phyloP scores from a whole-genome alignment of 2,329 filamentous ascomycete species.

The Talaromyces islandicus region DNA sequence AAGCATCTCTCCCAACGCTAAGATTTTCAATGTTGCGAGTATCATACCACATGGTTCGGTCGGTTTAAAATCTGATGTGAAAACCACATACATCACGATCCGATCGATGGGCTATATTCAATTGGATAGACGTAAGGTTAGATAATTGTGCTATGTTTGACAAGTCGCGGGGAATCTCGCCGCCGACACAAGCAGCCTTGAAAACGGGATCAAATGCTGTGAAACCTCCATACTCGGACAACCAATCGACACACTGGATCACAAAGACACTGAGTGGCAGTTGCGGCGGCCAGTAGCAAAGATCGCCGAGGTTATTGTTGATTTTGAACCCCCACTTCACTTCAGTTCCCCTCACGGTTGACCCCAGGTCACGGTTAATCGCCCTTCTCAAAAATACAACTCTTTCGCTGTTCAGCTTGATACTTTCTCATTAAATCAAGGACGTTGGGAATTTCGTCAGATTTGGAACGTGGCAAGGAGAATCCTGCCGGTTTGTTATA shows the following conservation, averaged over 20 bases:
- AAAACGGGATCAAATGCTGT: neutral
- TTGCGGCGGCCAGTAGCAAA: neutral
- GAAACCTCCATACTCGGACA: neutral
- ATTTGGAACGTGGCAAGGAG: neutral
- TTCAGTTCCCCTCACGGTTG: neutral
- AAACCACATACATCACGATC: neutral
- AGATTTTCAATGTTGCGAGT: neutral
- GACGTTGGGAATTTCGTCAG: neutral
- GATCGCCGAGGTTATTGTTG: neutral
- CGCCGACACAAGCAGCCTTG: neutral
- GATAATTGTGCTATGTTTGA: neutral
- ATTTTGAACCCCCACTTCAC: neutral
- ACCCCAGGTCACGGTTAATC: neutral
- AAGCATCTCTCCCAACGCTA: slow-evolving; percentile 62
- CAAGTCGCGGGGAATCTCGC: neutral
- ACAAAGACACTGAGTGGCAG: neutral
- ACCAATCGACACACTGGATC: neutral
- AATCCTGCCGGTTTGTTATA: neutral
- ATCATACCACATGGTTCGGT: neutral
- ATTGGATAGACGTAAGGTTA: neutral
- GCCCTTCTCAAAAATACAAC: neutral
- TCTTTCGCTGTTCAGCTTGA: neutral
- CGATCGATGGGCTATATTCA: neutral
- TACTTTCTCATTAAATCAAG: neutral
- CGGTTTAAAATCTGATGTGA: neutral